Percentiles rank a stretch among this genome's conserved stretches.
These are phyloP conservation scores for Lolium multiflorum DNA, from an alignment of 176 grass and related monocot species.

Conservation along the genomic window DNA sequence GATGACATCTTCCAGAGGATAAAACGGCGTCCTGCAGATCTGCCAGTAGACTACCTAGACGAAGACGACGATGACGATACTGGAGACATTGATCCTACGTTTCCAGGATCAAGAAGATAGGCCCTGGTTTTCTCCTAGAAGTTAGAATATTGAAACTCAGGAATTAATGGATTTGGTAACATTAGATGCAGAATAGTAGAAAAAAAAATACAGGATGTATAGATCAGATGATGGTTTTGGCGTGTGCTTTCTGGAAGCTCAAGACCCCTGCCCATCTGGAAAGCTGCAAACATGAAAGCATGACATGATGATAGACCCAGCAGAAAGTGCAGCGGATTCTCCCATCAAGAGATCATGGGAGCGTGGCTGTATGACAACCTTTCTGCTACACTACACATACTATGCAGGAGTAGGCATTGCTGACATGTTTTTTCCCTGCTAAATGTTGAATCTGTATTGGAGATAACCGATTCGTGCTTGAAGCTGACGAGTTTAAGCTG, in stretches of 20 bases:
- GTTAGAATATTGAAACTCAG: slow-evolving; percentile 42
- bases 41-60: slow-evolving; percentile 60
- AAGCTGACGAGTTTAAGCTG: slow-evolving; percentile 34
- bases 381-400: slow-evolving; percentile 19
- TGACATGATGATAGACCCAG: slow-evolving; percentile 33
- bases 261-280: slow-evolving; percentile 30
- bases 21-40: slow-evolving; percentile 66
- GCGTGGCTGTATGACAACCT: neutral
- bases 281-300: slow-evolving; percentile 38
- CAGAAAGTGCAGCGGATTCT: slow-evolving; percentile 43
- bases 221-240: slow-evolving; percentile 56
- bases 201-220: slow-evolving; percentile 61
- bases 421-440: slow-evolving; percentile 30
- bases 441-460: slow-evolving; percentile 18
- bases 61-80: slow-evolving; percentile 59
- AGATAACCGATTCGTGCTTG: neutral
- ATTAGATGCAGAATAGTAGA: slow-evolving; percentile 44
- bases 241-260: slow-evolving; percentile 38
- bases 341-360: slow-evolving; percentile 36
- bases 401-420: slow-evolving; percentile 25
- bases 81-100: slow-evolving; percentile 48
- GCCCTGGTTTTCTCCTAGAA: slow-evolving; percentile 41
- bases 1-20: slow-evolving; percentile 96
- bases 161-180: slow-evolving; percentile 48
- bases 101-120: slow-evolving; percentile 55